phyloP scores from a whole-genome alignment of 495 filamentous ascomycete species.

The Aspergillus homomorphus region DNA sequence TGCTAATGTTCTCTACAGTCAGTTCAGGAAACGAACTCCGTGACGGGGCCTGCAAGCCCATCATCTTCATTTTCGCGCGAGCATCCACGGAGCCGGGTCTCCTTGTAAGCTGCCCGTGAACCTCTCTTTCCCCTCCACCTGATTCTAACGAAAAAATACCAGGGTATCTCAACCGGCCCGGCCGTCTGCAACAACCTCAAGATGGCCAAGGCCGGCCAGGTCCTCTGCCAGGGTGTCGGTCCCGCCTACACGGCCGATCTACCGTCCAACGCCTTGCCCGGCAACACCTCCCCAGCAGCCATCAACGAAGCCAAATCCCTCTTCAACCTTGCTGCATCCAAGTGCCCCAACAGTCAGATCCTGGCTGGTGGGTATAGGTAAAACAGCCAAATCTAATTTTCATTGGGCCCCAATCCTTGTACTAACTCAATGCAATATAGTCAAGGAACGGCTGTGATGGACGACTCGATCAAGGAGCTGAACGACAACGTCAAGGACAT shows the following conservation, averaged over 20 bases:
- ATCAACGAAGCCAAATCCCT: constrained; percentile 40
- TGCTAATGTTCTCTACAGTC: constrained; percentile 2
- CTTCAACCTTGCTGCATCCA: constrained; percentile 34
- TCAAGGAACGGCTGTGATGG: constrained; percentile 56
- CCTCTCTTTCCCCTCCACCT: background rate
- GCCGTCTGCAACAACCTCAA: constrained; percentile 25
- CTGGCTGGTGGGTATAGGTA: constrained; percentile 51
- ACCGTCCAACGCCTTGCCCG: constrained; percentile 23
- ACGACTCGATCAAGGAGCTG: constrained; percentile 44
- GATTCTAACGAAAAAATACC: background rate
- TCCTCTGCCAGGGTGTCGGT: constrained; percentile 38
- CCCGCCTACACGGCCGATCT: constrained; percentile 32
- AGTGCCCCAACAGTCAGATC: constrained; percentile 55
- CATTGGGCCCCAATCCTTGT: background rate
- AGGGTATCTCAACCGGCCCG: constrained; percentile 43
- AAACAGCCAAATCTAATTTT: constrained; percentile 18
- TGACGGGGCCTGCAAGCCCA: constrained; percentile 40
- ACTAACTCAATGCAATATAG: constrained; percentile 20
- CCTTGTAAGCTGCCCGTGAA: constrained; percentile 13
- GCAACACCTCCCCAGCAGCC: constrained; percentile 33
- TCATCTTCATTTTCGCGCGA: constrained; percentile 54
- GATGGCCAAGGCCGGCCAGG: constrained; percentile 26
- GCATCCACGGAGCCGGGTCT: constrained; percentile 39
- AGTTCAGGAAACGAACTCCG: constrained; percentile 41
- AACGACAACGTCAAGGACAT: constrained; percentile 38